phyloP scores from a whole-genome alignment of 1,139 yeast genomes.

The Taphrina sp. region DNA sequence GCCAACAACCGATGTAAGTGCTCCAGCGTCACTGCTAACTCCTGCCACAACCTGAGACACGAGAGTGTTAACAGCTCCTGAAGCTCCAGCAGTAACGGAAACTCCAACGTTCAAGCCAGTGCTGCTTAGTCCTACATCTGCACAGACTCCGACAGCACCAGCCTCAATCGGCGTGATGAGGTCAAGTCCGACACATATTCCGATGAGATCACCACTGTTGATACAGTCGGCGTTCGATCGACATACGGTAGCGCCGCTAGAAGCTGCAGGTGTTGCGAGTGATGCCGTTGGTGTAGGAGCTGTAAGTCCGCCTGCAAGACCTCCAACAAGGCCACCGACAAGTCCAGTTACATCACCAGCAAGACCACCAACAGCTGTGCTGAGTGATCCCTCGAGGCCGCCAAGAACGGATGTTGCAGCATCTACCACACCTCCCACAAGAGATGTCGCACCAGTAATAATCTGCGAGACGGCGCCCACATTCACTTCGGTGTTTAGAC shows the following conservation, averaged over 20 bases:
- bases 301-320: too few species aligned
- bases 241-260: neutral
- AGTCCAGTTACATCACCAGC: neutral
- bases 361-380: neutral
- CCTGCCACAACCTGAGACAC: neutral
- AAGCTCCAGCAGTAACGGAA: neutral
- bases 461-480: neutral
- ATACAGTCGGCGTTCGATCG: constrained; percentile 2
- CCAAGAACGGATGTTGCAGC: neutral
- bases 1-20: neutral
- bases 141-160: neutral
- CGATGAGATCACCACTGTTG: neutral
- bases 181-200: neutral
- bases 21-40: neutral
- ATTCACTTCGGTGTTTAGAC: too few species aligned
- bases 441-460: neutral
- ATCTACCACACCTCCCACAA: neutral
- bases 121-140: neutral
- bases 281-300: neutral
- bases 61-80: neutral
- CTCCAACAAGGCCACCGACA: neutral
- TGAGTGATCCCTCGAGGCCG: neutral
- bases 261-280: neutral
- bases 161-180: too few species aligned
- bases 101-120: neutral